Percentiles rank a stretch among this genome's conserved stretches.
These are phyloP conservation scores for Aspergillus pseudoviridinutans DNA, from an alignment of 2,329 filamentous ascomycete genomes.

Conservation along the genomic window DNA sequence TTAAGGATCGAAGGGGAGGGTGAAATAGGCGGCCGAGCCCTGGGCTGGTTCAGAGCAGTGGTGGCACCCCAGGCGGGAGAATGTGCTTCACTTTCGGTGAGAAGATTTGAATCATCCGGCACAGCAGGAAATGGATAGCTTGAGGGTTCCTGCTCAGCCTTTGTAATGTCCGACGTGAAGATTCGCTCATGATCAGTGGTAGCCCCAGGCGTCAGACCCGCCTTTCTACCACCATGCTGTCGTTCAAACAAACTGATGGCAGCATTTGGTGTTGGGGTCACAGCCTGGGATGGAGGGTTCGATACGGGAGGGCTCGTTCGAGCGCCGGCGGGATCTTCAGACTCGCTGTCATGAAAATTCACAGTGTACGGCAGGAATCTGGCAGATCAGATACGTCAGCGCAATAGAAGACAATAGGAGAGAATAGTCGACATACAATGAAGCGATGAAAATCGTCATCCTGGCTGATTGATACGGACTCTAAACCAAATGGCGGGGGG, in stretches of 20 bases:
- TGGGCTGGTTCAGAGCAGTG: constrained; percentile 69
- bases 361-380: constrained; percentile 92
- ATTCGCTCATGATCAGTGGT: constrained; percentile 42
- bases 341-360: constrained; percentile 66
- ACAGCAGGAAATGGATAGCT: constrained; percentile 29
- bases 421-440: constrained; percentile 44
- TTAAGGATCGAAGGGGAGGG: constrained; percentile 74
- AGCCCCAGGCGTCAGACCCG: constrained; percentile 36
- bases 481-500: neutral
- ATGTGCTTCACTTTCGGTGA: constrained; percentile 69
- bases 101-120: constrained; percentile 43
- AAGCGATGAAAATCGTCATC: constrained; percentile 60
- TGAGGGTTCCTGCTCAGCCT: constrained; percentile 21
- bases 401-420: neutral
- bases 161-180: constrained; percentile 27
- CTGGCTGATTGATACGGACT: constrained; percentile 13
- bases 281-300: constrained; percentile 24
- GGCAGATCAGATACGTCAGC: constrained; percentile 3
- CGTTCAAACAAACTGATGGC: constrained; percentile 34
- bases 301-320: constrained; percentile 27
- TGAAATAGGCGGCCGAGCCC: constrained; percentile 67
- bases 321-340: constrained; percentile 40
- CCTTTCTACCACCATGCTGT: constrained; percentile 17
- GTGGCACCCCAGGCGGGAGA: constrained; percentile 70
- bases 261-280: constrained; percentile 19